phyloP scores from a whole-genome alignment of 2,329 filamentous ascomycete genomes.

The Septoria linicola region DNA sequence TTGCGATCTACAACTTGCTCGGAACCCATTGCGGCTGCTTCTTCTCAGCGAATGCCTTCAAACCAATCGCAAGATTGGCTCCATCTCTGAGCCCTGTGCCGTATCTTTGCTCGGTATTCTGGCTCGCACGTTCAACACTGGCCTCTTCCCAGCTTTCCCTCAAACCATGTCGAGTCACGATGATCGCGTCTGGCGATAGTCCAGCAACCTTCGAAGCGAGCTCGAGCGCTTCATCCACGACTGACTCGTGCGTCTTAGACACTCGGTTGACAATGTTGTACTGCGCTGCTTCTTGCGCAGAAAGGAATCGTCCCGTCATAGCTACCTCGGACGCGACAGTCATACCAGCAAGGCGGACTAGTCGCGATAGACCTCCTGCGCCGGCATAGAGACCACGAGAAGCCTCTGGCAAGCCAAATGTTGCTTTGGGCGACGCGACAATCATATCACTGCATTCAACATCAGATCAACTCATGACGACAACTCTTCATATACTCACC shows the following conservation, averaged over 20 bases:
- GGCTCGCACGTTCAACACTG: constrained; percentile 44
- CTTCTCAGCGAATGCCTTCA: constrained; percentile 55
- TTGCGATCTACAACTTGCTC: constrained; percentile 49
- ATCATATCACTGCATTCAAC: constrained; percentile 46
- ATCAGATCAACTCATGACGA: constrained; percentile 3
- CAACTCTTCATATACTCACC: constrained; percentile 28
- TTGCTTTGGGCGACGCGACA: constrained; percentile 52
- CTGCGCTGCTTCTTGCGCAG: constrained; percentile 47
- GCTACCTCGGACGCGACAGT: constrained; percentile 53
- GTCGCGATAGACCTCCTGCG: constrained; percentile 53
- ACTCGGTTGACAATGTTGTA: constrained; percentile 46
- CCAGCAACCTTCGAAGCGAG: constrained; percentile 40
- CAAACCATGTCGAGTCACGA: constrained; percentile 44
- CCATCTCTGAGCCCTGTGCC: constrained; percentile 43
- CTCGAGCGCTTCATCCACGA: constrained; percentile 41
- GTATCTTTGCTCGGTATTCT: constrained; percentile 46
- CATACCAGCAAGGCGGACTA: constrained; percentile 51
- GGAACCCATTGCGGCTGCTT: constrained; percentile 51
- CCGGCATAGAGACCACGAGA: constrained; percentile 55
- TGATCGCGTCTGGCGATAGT: constrained; percentile 42
- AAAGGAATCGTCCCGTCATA: constrained; percentile 48
- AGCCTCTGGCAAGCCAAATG: constrained; percentile 56
- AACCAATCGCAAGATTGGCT: constrained; percentile 52
- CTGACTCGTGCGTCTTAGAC: constrained; percentile 36
- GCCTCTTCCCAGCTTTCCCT: constrained; percentile 44